Evolutionary conservation across 306 rosid species (phyloP), one percentile per base, ranked within the genome.

Genomic region (Pueraria montana): DNA sequence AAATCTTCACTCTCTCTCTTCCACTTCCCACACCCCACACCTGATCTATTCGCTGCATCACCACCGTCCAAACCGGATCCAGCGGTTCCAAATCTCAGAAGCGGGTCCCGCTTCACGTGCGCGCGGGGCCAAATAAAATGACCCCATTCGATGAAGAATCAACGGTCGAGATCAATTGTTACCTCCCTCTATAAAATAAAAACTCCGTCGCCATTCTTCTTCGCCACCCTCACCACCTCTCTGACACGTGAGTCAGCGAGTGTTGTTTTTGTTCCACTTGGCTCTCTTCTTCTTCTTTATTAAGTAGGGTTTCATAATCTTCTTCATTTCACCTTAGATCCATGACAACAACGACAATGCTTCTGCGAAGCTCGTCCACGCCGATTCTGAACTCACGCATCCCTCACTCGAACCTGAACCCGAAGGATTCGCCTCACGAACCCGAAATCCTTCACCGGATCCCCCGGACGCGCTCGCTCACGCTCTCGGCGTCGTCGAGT

Each of bases 361-460:
- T 91, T 68, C 86, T 91, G 2, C 86, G 92, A 84, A 91, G 89
- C 69, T 83, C 90, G 4, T 91, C 94, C 5, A 84, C 91, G 26
- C 89, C 94, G 64, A 34, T 87, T 32, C 87, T 91, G 14, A 87
- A 89, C 76, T 89, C 94, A 50, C 71, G 79, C 53, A 17, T 82
- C 52, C 86, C 89, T 7, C 43, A 38, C 38, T 34, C 38, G 5
- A 87, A 84, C n/a, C 26, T 61, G 2, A 81, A 49, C 10, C 42
- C 62, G 0, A 81, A 74, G 46, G 86, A 91, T 53, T 86, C 89
- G 1, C 84, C 78, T 24, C 72, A 72, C 2, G 94, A 91, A 50
- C 58, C 58, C 2, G 94, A 89, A 43, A 43, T 84, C 13, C 62
- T 80, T 63, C 82, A 55, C 38, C 91, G 81, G 45, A 80, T 86